Conservation (phyloP, 345 rosid genomes). For the Rhodamnia argentea region DNA sequence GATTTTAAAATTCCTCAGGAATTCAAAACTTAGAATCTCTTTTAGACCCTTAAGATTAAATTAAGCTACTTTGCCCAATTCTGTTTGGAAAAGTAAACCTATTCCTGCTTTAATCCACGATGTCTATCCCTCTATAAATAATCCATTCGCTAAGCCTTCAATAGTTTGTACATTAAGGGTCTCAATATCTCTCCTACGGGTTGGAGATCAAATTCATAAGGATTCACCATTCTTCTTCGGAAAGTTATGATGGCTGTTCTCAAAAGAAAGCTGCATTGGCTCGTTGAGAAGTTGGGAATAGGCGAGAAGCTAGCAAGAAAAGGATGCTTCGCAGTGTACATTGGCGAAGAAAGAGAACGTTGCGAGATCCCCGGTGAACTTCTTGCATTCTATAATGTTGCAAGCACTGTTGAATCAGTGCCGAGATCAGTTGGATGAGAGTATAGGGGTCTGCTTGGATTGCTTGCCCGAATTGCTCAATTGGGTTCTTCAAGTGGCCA, state of each 20-base stretch:
- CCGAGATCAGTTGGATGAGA: neutral
- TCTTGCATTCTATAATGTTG: neutral
- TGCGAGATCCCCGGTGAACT: neutral
- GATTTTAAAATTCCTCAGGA: no score
- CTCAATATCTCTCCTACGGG: neutral
- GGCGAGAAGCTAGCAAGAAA: neutral
- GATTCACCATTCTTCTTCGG: neutral
- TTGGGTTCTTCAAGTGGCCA: neutral
- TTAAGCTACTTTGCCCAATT: neutral
- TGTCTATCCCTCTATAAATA: neutral
- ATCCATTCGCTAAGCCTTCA: neutral
- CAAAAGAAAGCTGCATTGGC: neutral
- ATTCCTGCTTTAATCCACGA: neutral
- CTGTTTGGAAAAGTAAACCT: neutral
- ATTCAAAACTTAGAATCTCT: no score
- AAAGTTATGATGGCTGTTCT: neutral
- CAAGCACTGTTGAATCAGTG: neutral
- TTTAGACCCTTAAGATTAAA: no score
- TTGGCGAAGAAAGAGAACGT: neutral
- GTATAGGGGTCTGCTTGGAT: neutral
- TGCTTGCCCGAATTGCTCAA: neutral
- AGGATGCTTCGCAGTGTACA: neutral
- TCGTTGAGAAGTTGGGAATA: neutral
- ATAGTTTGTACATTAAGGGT: neutral
- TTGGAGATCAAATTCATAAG: neutral